Percentiles rank a stretch among this genome's conserved stretches.
Conservation (phyloP, 495 filamentous ascomycete species). For the Podospora sp. region DNA sequence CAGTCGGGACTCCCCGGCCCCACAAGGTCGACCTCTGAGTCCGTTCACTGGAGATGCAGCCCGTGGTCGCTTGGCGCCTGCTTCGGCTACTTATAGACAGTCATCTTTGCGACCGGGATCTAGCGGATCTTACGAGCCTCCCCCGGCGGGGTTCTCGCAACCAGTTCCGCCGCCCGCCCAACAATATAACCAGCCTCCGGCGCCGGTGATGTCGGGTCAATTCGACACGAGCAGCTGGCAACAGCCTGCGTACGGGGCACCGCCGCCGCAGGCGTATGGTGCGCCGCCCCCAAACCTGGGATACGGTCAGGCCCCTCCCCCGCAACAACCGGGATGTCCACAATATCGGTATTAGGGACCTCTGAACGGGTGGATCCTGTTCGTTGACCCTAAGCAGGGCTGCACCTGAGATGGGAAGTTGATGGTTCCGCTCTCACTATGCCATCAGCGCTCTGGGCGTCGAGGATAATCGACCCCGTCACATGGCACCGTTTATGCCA, state of each 20-base stretch:
- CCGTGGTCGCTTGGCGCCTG: constrained; percentile 33
- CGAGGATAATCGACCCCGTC: no score
- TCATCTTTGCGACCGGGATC: constrained; percentile 48
- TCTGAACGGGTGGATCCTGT: no score
- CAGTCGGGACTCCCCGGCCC: constrained; percentile 44
- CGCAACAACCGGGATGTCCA: constrained; percentile 22
- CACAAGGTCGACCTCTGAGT: constrained; percentile 42
- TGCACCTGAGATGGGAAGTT: no score
- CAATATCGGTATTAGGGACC: constrained; percentile 24
- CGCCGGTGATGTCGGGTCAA: constrained; percentile 9
- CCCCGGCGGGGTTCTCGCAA: constrained; percentile 40
- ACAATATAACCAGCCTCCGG: constrained; percentile 19
- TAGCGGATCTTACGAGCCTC: constrained; percentile 49
- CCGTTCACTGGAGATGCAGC: constrained; percentile 35
- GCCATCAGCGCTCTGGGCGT: no score
- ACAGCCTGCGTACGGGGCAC: constrained; percentile 21
- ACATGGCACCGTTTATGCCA: not conserved
- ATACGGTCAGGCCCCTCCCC: constrained; percentile 26
- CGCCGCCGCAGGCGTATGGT: constrained; percentile 21
- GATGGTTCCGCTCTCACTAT: no score
- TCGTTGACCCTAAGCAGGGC: no score
- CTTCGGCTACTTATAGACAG: constrained; percentile 43
- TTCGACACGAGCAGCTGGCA: constrained; percentile 7
- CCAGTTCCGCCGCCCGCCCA: constrained; percentile 25
- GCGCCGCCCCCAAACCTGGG: constrained; percentile 22